Evolutionary conservation across 352 stramenopile genomes (phyloP), one percentile per base, ranked within the genome.

Genomic region (Globisporangium polare): DNA sequence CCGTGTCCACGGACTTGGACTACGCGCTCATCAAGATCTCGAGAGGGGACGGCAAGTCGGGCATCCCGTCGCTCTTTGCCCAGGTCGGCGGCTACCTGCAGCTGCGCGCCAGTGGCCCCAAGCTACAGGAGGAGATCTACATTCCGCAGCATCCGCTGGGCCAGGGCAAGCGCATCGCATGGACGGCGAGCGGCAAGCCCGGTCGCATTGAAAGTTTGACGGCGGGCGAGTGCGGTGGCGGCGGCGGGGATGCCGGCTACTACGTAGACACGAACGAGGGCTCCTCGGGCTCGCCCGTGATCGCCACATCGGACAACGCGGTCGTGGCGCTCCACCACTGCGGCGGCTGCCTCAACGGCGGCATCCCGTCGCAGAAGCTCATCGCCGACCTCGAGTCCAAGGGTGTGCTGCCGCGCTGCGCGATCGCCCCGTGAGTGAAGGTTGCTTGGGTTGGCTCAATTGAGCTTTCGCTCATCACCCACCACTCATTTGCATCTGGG

Each of bases 301-400:
- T 94, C 31, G 72, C 62, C 0, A 70, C 53, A 1, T 68, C 43
- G 2, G 84, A 94, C 64, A 79, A 89, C 57, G 59, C 64, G 0
- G 84, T 92, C 18, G 75, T 94, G n/a, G 84, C 80, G 26, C 65
- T 94, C 46, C 84, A 94, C 54, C 82, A 92, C 59, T 92, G 82
- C 60, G 84, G 84, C 6, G 82, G 78, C 9, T 94, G 84, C 49
- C 57, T 84, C 29, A 93, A 93, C 63, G 82, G 77, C 50, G 80
- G 59, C 2, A 86, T 92, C 37, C 72, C 76, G 1, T 72, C 72
- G 8, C 73, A 74, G 49, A 60, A 73, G 52, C 72, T 92, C 42
- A 82, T 92, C 43, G 60, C 53, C 2, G 72, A 80, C 62, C 65
- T 84, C 50, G 55, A 65, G 54, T 53, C 56, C 31, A 73, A 75